Percentiles rank a stretch among this genome's conserved stretches.
Evolutionary conservation across 768 basidiomycete genomes (phyloP).

Genomic region (Mycena olivaceomarginata): DNA sequence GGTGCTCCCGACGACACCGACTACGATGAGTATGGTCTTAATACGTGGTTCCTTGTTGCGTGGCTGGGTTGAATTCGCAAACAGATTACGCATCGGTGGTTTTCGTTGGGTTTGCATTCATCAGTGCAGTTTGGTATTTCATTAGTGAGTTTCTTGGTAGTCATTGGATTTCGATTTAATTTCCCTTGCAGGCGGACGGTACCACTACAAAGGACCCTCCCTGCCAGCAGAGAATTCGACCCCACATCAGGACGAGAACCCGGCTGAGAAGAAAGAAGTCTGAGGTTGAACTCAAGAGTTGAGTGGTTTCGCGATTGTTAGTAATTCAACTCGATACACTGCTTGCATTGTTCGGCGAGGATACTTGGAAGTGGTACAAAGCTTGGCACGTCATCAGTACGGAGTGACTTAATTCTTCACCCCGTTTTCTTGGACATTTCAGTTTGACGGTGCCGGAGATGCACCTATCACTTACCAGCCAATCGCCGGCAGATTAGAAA

Average conservation of each 20-base stretch:
- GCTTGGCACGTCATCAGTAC: no score
- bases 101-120: constrained; percentile 75
- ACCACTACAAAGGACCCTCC: constrained; percentile 39
- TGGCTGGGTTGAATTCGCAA: neutral
- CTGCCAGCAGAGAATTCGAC: constrained; percentile 20
- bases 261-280: neutral
- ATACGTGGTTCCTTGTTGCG: neutral
- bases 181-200: constrained; percentile 22
- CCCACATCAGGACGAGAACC: neutral
- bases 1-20: constrained; percentile 70
- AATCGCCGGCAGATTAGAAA: no score
- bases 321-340: no score
- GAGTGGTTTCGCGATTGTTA: neutral
- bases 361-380: no score
- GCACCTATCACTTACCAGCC: no score
- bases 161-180: neutral
- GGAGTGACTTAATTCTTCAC: no score
- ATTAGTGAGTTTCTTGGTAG: constrained; percentile 62
- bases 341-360: no score
- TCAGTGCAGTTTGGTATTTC: constrained; percentile 78
- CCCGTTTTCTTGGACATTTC: no score
- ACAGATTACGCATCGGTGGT: constrained; percentile 82
- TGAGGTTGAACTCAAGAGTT: neutral
- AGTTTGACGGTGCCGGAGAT: no score
- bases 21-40: constrained; percentile 67